Evolutionary conservation across 2,329 filamentous ascomycete species (phyloP), one percentile per base, ranked within the genome.

Genomic region (Karstenula rhodostoma): DNA sequence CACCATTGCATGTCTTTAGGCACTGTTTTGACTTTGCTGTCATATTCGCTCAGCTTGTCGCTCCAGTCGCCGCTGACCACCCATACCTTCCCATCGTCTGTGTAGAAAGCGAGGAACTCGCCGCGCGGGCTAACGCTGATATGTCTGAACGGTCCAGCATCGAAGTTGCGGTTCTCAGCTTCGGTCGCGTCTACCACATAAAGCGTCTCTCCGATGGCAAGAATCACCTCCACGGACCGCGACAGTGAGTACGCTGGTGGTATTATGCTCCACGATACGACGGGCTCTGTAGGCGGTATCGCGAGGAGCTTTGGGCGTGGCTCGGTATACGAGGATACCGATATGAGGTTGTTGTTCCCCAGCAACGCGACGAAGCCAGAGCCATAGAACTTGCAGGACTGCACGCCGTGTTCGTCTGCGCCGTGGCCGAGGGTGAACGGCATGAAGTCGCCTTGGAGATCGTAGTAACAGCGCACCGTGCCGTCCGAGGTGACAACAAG

Each of bases 51-150:
- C 63, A 97, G 83, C 59, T 94, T 90, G 72, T 91, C 93, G 75
- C 97, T 93, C 76, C 98, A 98, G 77, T 99, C 94, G 71, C 93
- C 94, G 50, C 92, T 95, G 54, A 98, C 93, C 29, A 99, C 92
- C 85, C 95, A 96, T 22, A 95, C 88, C 62, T 77, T 94, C 59
- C 93, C 93, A 62, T 92, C 89, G 32, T 89, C 85, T 0, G 93
- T 94, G 73, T 97, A 98, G 33, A 99, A 85, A 0, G 93, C 93
- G 4, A 94, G 90, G 70, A 91, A 96, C 65, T 90, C 90, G 23
- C 94, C 95, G 70, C 96, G 94, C 0, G 95, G 94, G 1, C 94
- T 97, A 15, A 97, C 91, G 68, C 88, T 90, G 57, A 97, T 90
- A 76, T 98, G 93, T 43, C 89, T 89, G 74, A 99, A 98, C 0